Conservation (phyloP, 2,329 filamentous ascomycete genomes). For the Pseudocercospora musae region DNA sequence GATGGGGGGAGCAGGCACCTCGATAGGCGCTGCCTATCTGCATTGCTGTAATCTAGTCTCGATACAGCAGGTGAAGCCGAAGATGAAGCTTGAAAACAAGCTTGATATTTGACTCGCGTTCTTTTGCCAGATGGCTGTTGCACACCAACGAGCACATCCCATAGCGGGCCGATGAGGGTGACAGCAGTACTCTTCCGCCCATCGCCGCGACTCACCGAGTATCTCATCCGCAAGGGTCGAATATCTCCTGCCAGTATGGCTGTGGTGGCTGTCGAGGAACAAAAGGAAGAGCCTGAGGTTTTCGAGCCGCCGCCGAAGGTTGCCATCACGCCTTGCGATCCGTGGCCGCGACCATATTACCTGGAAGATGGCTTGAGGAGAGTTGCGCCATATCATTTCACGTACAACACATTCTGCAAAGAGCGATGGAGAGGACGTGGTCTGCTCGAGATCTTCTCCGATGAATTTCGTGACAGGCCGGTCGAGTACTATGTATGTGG, state of each 20-base stretch:
- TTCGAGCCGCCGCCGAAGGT: conserved; percentile 49
- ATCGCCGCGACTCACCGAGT: conserved; percentile 51
- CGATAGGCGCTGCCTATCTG: background rate
- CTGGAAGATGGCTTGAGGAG: conserved; percentile 79
- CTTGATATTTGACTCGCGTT: background rate
- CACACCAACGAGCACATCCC: background rate
- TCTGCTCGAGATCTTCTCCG: conserved; percentile 81
- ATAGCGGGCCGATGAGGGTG: conserved; percentile 13
- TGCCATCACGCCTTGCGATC: conserved; percentile 53
- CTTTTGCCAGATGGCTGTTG: background rate
- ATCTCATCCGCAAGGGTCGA: conserved; percentile 48
- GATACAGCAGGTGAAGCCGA: background rate
- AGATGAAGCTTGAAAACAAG: conserved; percentile 9
- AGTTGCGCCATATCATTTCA: conserved; percentile 83
- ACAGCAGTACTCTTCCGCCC: conserved; percentile 28
- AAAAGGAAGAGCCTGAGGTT: conserved; percentile 34
- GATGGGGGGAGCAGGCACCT: background rate
- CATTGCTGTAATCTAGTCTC: background rate
- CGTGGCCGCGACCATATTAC: conserved; percentile 71
- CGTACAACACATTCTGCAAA: conserved; percentile 94
- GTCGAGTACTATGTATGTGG: conserved; percentile 74
- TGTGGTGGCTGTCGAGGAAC: conserved; percentile 27
- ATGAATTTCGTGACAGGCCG: conserved; percentile 87
- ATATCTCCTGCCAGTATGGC: conserved; percentile 29
- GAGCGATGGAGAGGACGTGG: conserved; percentile 82